These are phyloP conservation scores for Brassica napus DNA, from an alignment of 345 rosid genomes.

Conservation along the genomic window DNA sequence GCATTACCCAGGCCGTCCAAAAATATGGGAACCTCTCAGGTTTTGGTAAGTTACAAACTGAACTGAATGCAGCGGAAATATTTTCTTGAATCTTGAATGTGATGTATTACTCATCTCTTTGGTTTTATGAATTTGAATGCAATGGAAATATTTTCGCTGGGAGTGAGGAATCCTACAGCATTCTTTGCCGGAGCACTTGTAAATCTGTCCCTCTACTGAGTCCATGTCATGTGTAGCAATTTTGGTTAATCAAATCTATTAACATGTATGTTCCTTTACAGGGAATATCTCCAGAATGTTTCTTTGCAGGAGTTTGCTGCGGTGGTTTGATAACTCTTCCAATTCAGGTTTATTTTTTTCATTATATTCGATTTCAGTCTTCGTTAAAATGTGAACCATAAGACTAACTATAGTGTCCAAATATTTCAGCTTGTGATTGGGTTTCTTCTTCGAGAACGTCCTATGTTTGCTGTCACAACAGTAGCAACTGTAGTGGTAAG, in stretches of 20 bases:
- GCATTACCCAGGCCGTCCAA: conserved; percentile 55
- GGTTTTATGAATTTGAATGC: conserved; percentile 31
- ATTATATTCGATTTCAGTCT: background rate
- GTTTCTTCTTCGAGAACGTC: conserved; percentile 69
- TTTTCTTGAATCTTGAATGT: background rate
- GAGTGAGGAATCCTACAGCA: conserved; percentile 87
- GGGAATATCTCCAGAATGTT: conserved; percentile 85
- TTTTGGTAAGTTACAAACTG: conserved; percentile 56
- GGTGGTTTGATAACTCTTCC: conserved; percentile 91
- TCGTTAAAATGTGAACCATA: background rate
- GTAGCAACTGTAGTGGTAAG: conserved; percentile 82
- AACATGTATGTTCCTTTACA: conserved; percentile 26
- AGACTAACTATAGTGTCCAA: background rate
- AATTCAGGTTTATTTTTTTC: conserved; percentile 54
- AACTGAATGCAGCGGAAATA: background rate
- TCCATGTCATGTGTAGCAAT: background rate
- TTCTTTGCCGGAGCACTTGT: conserved; percentile 83
- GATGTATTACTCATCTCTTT: background rate
- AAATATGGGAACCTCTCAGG: conserved; percentile 83
- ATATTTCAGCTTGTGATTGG: conserved; percentile 67
- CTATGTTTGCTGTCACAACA: conserved; percentile 71
- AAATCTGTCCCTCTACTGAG: conserved; percentile 29
- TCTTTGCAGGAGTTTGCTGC: conserved; percentile 92
- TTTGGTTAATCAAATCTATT: background rate
- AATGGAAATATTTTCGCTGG: conserved; percentile 85